phyloP scores from a whole-genome alignment of 2,329 filamentous ascomycete species.

The Fonsecaea pugnacius region DNA sequence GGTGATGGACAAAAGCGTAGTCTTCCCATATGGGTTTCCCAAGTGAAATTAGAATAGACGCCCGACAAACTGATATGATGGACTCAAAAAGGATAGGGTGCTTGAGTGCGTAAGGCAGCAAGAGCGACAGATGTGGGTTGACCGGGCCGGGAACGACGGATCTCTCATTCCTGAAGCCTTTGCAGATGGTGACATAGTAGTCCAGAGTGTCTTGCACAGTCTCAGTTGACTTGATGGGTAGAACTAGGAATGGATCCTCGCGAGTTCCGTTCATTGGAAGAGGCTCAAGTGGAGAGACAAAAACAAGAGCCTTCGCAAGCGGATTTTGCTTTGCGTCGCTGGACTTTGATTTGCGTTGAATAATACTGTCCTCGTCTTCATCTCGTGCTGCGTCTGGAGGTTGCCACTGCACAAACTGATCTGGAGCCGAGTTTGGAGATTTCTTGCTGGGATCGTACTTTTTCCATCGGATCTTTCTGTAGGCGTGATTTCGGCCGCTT shows the following conservation, averaged over 20 bases:
- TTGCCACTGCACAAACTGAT: conserved; percentile 28
- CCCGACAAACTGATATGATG: conserved; percentile 35
- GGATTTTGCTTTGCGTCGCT: conserved; percentile 2
- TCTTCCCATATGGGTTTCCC: conserved; percentile 31
- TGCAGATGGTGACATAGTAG: conserved; percentile 32
- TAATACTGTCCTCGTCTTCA: not conserved
- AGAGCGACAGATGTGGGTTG: conserved; percentile 34
- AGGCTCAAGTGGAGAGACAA: conserved; percentile 27
- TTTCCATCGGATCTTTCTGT: conserved; percentile 31
- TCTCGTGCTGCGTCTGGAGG: conserved; percentile 13
- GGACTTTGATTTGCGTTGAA: not conserved
- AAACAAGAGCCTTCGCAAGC: not conserved
- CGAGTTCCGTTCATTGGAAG: conserved; percentile 31
- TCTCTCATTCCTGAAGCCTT: conserved; percentile 13
- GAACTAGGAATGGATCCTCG: conserved; percentile 29
- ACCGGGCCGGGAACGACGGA: conserved; percentile 13
- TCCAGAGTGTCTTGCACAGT: conserved; percentile 31
- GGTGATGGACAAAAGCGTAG: conserved; percentile 34
- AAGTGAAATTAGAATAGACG: conserved; percentile 32
- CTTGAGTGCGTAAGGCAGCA: conserved; percentile 34
- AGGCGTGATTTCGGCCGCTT: conserved; percentile 6
- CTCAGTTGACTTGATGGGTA: conserved; percentile 33
- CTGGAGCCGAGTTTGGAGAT: not conserved
- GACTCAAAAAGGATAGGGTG: conserved; percentile 34
- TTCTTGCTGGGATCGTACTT: conserved; percentile 27